Evolutionary conservation across 139 green algal species (phyloP).

Genomic region (Chlamydomonas asymmetrica): DNA sequence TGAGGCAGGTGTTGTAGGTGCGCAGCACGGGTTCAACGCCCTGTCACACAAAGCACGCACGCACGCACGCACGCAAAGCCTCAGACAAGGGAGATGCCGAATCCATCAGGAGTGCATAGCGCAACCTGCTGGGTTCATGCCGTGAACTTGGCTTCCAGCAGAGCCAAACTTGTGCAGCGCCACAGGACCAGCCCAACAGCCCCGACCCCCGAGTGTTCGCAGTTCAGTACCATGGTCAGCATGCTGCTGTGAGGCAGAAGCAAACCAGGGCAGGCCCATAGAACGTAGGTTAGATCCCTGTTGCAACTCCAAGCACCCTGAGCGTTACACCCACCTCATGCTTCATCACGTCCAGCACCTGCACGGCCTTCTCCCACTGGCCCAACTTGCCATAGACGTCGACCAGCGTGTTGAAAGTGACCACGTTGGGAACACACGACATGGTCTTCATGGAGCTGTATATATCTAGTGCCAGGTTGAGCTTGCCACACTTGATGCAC

Average conservation of each 20-base stretch:
- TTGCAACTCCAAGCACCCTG: too few relatives aligned
- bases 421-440: slow-evolving; percentile 55
- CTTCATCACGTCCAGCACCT: slow-evolving; percentile 56
- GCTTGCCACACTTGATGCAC: slow-evolving; percentile 76
- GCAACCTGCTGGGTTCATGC: background rate
- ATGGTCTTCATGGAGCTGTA: slow-evolving; percentile 66
- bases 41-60: slow-evolving; percentile 13
- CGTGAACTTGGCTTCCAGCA: background rate
- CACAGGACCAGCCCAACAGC: background rate
- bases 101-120: background rate
- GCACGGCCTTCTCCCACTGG: slow-evolving; percentile 63
- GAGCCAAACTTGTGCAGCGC: background rate
- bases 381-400: slow-evolving; percentile 77
- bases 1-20: slow-evolving; percentile 89
- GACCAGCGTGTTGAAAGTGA: slow-evolving; percentile 69
- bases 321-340: too few relatives aligned
- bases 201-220: too few relatives aligned
- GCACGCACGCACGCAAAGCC: too few relatives aligned
- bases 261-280: too few relatives aligned
- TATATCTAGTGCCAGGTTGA: slow-evolving; percentile 64
- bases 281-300: too few relatives aligned
- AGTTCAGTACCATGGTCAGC: too few relatives aligned
- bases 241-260: too few relatives aligned
- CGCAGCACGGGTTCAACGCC: slow-evolving; percentile 78
- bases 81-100: background rate